phyloP scores from a whole-genome alignment of 2,329 filamentous ascomycete genomes.

The Aspergillus pseudoterreus region DNA sequence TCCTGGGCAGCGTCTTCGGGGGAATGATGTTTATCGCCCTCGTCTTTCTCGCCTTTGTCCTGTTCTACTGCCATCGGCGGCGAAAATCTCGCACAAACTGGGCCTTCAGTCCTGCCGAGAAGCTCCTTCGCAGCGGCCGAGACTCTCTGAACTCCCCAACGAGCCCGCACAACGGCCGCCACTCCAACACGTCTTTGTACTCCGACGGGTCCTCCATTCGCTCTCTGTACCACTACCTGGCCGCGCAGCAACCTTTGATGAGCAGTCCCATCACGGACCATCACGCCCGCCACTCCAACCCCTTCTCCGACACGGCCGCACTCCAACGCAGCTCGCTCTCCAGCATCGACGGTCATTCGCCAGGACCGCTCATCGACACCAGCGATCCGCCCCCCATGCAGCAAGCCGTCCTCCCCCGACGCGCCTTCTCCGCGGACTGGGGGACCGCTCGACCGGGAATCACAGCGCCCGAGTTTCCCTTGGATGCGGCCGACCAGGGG shows the following conservation, averaged over 20 bases:
- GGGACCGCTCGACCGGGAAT: neutral
- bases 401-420: neutral
- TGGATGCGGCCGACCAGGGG: neutral
- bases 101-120: conserved; percentile 14
- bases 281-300: conserved; percentile 6
- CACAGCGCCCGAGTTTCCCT: neutral
- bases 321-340: neutral
- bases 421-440: conserved; percentile 2
- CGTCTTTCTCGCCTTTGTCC: conserved; percentile 19
- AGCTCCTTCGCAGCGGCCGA: conserved; percentile 13
- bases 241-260: neutral
- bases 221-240: conserved; percentile 9
- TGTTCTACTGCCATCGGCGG: conserved; percentile 22
- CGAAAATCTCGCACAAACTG: conserved; percentile 5
- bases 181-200: conserved; percentile 9
- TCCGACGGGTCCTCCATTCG: conserved; percentile 8
- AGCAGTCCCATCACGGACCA: neutral
- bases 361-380: conserved; percentile 6
- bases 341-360: neutral
- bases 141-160: conserved; percentile 14
- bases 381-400: neutral
- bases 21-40: conserved; percentile 22
- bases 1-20: conserved; percentile 29
- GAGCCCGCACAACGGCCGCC: conserved; percentile 12
- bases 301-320: conserved; percentile 13